These are phyloP conservation scores for Bipolaris zeicola DNA, from an alignment of 2,329 filamentous ascomycete species.

Conservation along the genomic window DNA sequence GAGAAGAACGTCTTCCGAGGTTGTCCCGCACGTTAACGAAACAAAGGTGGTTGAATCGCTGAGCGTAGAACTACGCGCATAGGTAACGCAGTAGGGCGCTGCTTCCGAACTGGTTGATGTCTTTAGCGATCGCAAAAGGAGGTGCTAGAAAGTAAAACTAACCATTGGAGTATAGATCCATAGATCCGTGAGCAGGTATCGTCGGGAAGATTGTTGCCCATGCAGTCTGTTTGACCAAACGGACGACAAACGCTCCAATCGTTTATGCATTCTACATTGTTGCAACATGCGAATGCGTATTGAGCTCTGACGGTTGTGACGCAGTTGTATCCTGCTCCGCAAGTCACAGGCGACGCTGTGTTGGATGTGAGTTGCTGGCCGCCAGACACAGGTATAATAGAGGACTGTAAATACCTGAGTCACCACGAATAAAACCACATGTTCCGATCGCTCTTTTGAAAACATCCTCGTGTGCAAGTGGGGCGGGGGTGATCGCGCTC, in stretches of 20 bases:
- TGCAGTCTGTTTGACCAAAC: conserved; percentile 6
- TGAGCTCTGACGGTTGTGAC: background rate
- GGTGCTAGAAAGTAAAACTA: background rate
- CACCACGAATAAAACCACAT: conserved; percentile 12
- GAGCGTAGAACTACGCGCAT: conserved; percentile 7
- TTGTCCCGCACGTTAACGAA: conserved; percentile 6
- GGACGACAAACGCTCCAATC: conserved; percentile 5
- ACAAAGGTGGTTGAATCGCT: background rate
- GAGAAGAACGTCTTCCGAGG: conserved; percentile 8
- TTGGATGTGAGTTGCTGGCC: background rate
- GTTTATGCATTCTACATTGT: conserved; percentile 10
- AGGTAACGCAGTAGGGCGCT: conserved; percentile 7
- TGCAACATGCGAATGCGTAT: conserved; percentile 7
- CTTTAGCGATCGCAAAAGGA: background rate
- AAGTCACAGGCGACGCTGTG: conserved; percentile 12
- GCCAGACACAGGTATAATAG: background rate
- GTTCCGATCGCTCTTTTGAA: conserved; percentile 14
- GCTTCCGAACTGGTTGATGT: conserved; percentile 3
- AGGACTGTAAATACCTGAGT: conserved; percentile 9
- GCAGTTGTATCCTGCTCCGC: conserved; percentile 12
- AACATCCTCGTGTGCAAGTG: background rate
- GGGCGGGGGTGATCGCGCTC: conserved; percentile 12
- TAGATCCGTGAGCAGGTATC: background rate
- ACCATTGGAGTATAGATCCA: conserved; percentile 12
- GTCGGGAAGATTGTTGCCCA: conserved; percentile 2